Evolutionary conservation across 306 rosid species (phyloP), one percentile per base, ranked within the genome.

Genomic region (Trifolium dubium): DNA sequence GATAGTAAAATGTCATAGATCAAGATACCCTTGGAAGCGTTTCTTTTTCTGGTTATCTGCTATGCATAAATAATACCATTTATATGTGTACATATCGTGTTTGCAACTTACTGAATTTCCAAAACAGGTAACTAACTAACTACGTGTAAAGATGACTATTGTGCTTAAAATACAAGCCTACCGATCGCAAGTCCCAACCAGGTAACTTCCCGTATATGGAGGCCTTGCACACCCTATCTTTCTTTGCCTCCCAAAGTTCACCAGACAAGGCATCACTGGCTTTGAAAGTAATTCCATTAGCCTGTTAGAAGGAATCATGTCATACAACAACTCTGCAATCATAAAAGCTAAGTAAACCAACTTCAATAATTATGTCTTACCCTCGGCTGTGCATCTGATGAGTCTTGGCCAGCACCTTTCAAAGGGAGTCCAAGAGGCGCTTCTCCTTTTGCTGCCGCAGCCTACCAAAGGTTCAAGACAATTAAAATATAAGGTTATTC

Each of bases 381-480:
- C 91, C 86, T 78, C 58, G 89, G 86, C 30, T 75, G 86, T 54
- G 89, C 91, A 78, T 93, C 98, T 53, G 91, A 78, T 30, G 97
- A 91, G 78, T 91, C 98, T 86, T 91, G 97, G 72, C 97, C 96
- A 66, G 97, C 96, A 73, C 97, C 98, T 86, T 91, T 93, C 82
- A 93, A 78, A 61, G 98, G 98, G 14, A 93, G 97, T 71, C 98
- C 98, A 81, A 90, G 89, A 77, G 97, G 97, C 76, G 98, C 96
- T 83, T 93, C 96, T 23, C 98, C 98, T 77, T 93, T 93, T 9
- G 97, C 98, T 50, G 98, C 98, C n/a, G 97, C 98, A 53, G 98
- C 98, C 98, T 93, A 86, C 59, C 67, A n/a, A n/a, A n/a, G n/a
- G n/a, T n/a, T n/a, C n/a, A n/a, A n/a, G n/a, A 69, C 72, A 81